A percentile compares a stretch with the other conserved stretches of the same genome.
Conservation (phyloP, 2,329 filamentous ascomycete genomes). For the Hymenoscyphus repandus region DNA sequence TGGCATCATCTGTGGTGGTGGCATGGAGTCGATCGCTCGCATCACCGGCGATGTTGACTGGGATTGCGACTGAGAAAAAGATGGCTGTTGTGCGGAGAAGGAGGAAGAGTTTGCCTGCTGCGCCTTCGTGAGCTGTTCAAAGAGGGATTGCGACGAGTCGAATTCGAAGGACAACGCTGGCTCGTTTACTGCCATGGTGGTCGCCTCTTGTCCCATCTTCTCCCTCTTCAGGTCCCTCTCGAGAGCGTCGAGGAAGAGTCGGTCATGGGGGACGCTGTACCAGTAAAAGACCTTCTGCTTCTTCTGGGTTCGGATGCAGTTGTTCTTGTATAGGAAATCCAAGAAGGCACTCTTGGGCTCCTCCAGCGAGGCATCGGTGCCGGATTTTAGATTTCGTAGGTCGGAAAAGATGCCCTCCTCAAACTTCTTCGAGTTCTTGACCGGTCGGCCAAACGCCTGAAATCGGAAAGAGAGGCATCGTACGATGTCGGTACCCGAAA, state of each 20-base stretch:
- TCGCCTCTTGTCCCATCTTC: conserved; percentile 99
- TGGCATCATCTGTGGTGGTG: conserved; percentile 78
- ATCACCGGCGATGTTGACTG: conserved; percentile 86
- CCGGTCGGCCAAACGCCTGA: conserved; percentile 94
- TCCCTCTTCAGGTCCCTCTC: conserved; percentile 97
- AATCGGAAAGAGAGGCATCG: conserved; percentile 97
- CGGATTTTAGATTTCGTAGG: conserved; percentile 94
- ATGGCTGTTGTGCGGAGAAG: conserved; percentile 72
- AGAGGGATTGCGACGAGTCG: conserved; percentile 97
- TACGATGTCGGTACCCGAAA: conserved; percentile 97
- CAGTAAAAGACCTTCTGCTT: conserved; percentile 99
- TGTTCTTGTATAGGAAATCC: conserved; percentile 99
- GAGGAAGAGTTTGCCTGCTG: conserved; percentile 98
- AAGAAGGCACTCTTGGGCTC: conserved; percentile 98
- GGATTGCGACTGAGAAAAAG: conserved; percentile 51
- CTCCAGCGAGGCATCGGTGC: conserved; percentile 94
- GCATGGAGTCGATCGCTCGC: conserved; percentile 90
- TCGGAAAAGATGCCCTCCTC: conserved; percentile 99
- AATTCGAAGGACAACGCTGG: conserved; percentile 98
- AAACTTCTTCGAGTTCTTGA: conserved; percentile 99
- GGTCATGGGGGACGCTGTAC: conserved; percentile 98
- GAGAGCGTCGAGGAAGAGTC: conserved; percentile 92
- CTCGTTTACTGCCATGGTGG: conserved; percentile 93
- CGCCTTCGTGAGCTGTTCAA: conserved; percentile 98
- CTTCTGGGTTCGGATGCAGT: conserved; percentile 99